Evolutionary conservation across 148 eudicot genomes (phyloP), one percentile per base, ranked within the genome.

Genomic region (Nepenthes mirabilis): DNA sequence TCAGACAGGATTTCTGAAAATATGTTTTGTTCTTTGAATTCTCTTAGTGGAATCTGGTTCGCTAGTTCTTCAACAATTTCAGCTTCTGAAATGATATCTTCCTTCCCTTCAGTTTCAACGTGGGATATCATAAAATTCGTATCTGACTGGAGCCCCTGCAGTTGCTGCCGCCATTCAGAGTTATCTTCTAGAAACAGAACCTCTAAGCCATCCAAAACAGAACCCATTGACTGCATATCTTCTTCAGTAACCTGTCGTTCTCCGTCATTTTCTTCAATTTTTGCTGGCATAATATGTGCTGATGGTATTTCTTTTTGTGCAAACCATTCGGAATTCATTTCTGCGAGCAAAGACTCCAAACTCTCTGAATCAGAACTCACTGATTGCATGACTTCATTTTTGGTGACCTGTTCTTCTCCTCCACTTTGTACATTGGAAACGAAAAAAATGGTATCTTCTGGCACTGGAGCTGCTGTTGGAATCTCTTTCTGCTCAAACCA

Each of bases 401-500:
- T 57, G 54, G 32, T 11, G 57, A 43, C 34, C 48, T 3, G 55
- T 52, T 52, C 32, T 32, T 52, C 6, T 12, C 7, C 55, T 52
- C 1, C 32, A 52, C 1, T 32, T 52, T 52, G 3, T 52, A 6
- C 55, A 12, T 8, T 40, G 45, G 6, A 49, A 5, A 2, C 11
- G 6, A 12, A 49, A 49, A n/a, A 11, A 49, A 54, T 55, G 52
- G 54, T 36, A 47, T 59, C 66, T 23, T 67, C 74, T 45, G 65
- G 68, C 57, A 65, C 35, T 5, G 68, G 62, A 33, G 72, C 72
- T 34, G 68, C 67, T 11, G 62, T 72, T 34, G 75, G 70, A 51
- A 51, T 57, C 52, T 49, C 59, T 37, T 66, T 37, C 47, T 65
- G 62, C n/a, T 52, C 33, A 40, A 54, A 64, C 14, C 45, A 51